Evolutionary conservation across 78 protist genomes (phyloP), one percentile per base, ranked within the genome.

Genomic region (Tieghemostelium lacteum): DNA sequence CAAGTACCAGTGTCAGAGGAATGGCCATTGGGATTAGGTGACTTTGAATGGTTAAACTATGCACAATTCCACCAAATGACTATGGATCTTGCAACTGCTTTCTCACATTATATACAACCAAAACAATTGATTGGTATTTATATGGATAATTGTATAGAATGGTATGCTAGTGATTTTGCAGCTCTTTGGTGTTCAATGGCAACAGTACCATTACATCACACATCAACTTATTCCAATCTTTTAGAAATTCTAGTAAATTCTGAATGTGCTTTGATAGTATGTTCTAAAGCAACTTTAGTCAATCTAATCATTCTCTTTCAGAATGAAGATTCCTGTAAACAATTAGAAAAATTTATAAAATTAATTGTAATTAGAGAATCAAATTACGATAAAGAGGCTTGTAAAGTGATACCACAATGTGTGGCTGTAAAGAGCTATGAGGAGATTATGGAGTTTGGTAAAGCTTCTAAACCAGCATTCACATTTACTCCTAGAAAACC

Each of bases 111-210:
- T 24, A 37, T 75, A 0, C 33, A 60, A 8, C 24, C 49, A 60
- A 31, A 40, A 5, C 66, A 54, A 26, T 34, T 80, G 33, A 42
- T 69, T 58, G 31, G 33, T 26, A 64, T 45, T 24, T 37, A 83
- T 42, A 58, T 83, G 60, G 40, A 66, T 12, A 83, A 83, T 33
- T 54, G 75, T 70, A 3, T 58, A 3, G 91, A 83, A 60, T 83
- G 91, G 91, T 69, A 66, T 69, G 2, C 37, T 2, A 1, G 73
- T 8, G 91, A 83, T 58, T 60, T 69, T 26, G 91, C 91, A 14
- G 14, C 69, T 28, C 16, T 69, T 14, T 83, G 66, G 69, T 45
- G 63, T 22, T 50, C 45, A n/a, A 39, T 83, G 33, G 26, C 22
- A 0, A 71, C 58, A 0, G 91, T 83, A 4, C 78, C 91, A 8